Conservation (phyloP, 2,329 filamentous ascomycete genomes). For the Neodidymelliopsis sp. region DNA sequence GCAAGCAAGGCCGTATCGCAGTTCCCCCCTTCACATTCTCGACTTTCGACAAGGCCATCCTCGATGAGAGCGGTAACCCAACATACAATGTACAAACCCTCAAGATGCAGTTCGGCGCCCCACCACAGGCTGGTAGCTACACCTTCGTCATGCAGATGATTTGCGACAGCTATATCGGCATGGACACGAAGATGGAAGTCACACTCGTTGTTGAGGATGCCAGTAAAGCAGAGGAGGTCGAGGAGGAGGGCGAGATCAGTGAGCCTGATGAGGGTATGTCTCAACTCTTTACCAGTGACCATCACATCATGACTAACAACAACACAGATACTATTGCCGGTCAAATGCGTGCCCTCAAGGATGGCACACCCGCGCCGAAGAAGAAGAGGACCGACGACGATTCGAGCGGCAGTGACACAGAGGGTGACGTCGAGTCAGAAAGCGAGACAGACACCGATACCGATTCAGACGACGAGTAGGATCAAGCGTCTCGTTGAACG, state of each 20-base stretch:
- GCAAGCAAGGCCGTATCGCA: constrained; percentile 93
- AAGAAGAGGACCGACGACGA: constrained; percentile 69
- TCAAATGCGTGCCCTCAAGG: constrained; percentile 88
- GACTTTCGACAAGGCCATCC: constrained; percentile 88
- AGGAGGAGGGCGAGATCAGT: constrained; percentile 92
- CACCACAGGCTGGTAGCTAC: constrained; percentile 90
- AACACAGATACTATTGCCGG: constrained; percentile 82
- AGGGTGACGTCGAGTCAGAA: constrained; percentile 65
- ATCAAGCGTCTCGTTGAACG: neutral
- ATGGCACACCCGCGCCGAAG: constrained; percentile 63
- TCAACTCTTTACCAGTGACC: constrained; percentile 6
- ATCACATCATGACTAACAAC: constrained; percentile 37
- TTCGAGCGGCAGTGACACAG: constrained; percentile 67
- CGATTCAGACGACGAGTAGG: constrained; percentile 52
- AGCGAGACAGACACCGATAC: constrained; percentile 59
- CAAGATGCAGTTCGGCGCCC: constrained; percentile 96
- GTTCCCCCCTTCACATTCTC: constrained; percentile 97
- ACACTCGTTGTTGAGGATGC: constrained; percentile 89
- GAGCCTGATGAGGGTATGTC: constrained; percentile 90
- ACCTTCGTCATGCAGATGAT: constrained; percentile 93
- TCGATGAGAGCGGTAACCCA: constrained; percentile 79
- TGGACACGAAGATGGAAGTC: constrained; percentile 91
- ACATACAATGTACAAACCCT: constrained; percentile 96
- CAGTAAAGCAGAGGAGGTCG: constrained; percentile 80
- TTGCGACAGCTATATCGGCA: constrained; percentile 93